Conservation (phyloP, 2,329 filamentous ascomycete species). For the Neurospora crassa region DNA sequence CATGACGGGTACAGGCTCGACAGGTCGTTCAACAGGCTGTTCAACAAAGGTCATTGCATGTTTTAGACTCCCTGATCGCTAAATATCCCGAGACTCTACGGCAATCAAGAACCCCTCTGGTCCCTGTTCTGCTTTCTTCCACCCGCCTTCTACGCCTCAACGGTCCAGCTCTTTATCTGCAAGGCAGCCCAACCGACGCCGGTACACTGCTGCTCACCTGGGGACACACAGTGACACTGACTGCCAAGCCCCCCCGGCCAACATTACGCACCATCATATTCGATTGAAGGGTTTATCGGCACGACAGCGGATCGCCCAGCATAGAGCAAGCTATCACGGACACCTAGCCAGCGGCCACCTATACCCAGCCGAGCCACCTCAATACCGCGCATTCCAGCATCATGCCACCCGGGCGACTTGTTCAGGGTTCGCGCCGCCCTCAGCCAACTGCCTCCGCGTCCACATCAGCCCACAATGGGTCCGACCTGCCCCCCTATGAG, state of each 20-base stretch:
- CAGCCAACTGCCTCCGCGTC: slow-evolving; percentile 5
- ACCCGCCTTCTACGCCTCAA: background rate
- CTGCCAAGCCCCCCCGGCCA: background rate
- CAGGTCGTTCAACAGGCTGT: background rate
- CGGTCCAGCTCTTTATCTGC: background rate
- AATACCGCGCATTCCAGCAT: background rate
- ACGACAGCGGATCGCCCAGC: background rate
- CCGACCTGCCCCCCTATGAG: slow-evolving; percentile 40
- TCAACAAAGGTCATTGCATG: background rate
- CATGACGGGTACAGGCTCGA: background rate
- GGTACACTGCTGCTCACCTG: background rate
- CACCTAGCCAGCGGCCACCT: background rate
- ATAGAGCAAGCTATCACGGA: background rate
- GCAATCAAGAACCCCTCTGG: background rate
- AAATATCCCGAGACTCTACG: background rate
- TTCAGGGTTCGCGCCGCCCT: slow-evolving; percentile 9
- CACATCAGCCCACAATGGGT: background rate
- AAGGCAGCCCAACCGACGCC: background rate
- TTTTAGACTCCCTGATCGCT: background rate
- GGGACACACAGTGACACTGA: background rate
- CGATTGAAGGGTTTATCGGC: background rate
- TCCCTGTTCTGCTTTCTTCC: background rate
- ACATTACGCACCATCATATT: background rate
- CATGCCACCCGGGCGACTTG: slow-evolving; percentile 11
- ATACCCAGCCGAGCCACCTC: background rate